Base-by-base conservation (phyloP, 495 filamentous ascomycete genomes). In the Aspergillus sclerotiicarbonarius region DNA sequence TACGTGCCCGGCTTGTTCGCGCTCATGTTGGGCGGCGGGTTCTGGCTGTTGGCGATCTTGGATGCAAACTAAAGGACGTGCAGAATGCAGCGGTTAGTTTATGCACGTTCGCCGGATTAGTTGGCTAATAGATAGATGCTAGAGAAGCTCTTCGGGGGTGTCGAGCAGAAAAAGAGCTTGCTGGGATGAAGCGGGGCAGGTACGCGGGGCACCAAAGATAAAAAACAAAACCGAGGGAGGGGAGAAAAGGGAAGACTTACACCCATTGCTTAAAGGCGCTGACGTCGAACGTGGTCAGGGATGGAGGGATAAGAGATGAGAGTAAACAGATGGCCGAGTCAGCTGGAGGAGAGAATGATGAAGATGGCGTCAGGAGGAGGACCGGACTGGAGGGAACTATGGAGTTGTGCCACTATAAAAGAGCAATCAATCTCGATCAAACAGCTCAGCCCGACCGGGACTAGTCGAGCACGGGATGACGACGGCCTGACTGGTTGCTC, bases 21-120 rank as follows among this genome's bases (percentile, higher is more conserved):
- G 35, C 60, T 46, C 56, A 63, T 66, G n/a, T 59, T 65, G 46
- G 46, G 4, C 8, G 57, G 53, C 41, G 54, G 63, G 25, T 66
- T 68, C 58, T 76, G 73, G 51, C 65, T 64, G 41, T 68, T 69
- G 44, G 75, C 72, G 59, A 79, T 69, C 63, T 79, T 79, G 37
- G 74, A 73, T 30, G 76, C 76, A 59, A 79, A 76, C 76, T 79
- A 58, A 15, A 53, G 18, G 32, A 37, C 45, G 49, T 53, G 50
- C 51, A 53, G 43, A 32, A 53, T 63, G 56, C 64, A 58, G 61
- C 35, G 49, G 53, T 63, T 57, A 63, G 52, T 54, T 41, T 6
- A 25, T 35, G 37, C 31, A 62, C 51, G 32, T 53, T 6, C 25
- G 43, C 48, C 35, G 31, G 31, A 39, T 13, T 54, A 8, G 15